Evolutionary conservation across 1,284 basidiomycete species (phyloP).

Genomic region (Stereum hirsutum): DNA sequence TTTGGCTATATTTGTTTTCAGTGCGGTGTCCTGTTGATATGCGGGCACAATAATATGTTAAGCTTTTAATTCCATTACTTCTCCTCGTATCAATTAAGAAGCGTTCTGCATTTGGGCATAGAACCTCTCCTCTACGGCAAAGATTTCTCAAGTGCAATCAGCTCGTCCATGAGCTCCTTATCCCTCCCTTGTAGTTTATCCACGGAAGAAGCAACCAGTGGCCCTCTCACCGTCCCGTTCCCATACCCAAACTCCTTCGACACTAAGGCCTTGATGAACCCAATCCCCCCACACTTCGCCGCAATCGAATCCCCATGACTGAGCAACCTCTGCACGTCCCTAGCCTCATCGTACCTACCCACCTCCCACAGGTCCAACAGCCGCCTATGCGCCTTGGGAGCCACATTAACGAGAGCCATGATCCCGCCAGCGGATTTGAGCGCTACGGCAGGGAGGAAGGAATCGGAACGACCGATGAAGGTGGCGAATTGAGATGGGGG

Average conservation of each 20-base stretch:
- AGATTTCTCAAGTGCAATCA: conserved; percentile 56
- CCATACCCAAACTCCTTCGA: conserved; percentile 67
- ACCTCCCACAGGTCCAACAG: conserved; percentile 52
- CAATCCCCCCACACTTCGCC: conserved; percentile 63
- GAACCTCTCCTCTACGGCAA: too few species aligned
- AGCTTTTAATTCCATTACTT: too few species aligned
- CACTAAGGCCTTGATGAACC: conserved; percentile 63
- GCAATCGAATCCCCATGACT: conserved; percentile 69
- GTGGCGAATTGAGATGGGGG: conserved; percentile 46
- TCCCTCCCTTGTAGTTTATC: conserved; percentile 27
- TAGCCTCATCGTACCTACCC: conserved; percentile 56
- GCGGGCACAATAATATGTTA: too few species aligned
- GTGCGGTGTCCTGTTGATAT: too few species aligned
- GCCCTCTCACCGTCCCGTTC: conserved; percentile 43
- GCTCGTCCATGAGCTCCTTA: conserved; percentile 37
- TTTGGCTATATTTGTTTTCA: too few species aligned
- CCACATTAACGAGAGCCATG: conserved; percentile 68
- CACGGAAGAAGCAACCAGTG: conserved; percentile 36
- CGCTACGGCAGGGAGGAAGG: conserved; percentile 60
- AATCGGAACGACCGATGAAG: conserved; percentile 56
- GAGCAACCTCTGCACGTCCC: conserved; percentile 59
- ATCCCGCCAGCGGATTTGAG: conserved; percentile 66
- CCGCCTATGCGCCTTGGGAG: conserved; percentile 64
- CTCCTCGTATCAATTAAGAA: too few species aligned
- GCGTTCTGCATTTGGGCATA: too few species aligned